Percentiles rank a stretch among this genome's conserved stretches.
phyloP scores from a whole-genome alignment of 2,329 filamentous ascomycete genomes.

The Hypocreales sp. region DNA sequence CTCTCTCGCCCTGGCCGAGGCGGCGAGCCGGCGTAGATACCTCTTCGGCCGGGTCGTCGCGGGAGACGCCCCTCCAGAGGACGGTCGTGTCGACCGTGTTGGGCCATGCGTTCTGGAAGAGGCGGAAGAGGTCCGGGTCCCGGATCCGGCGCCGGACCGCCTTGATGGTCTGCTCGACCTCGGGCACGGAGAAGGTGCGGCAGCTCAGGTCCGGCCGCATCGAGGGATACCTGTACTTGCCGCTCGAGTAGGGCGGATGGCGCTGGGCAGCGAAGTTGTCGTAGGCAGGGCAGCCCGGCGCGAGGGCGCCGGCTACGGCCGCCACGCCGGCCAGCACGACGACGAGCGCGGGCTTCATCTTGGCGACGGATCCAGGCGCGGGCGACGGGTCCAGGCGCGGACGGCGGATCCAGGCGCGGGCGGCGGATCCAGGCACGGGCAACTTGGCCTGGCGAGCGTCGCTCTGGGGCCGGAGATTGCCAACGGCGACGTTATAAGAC shows the following conservation, averaged over 20 bases:
- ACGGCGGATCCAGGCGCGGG: too few relatives aligned
- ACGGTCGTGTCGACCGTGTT: conserved; percentile 64
- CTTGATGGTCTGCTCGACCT: conserved; percentile 59
- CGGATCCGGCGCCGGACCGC: conserved; percentile 53
- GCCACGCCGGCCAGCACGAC: conserved; percentile 17
- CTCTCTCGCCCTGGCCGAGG: too few relatives aligned
- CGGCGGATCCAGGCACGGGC: too few relatives aligned
- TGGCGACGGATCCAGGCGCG: too few relatives aligned
- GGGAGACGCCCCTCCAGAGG: conserved; percentile 47
- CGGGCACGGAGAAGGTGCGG: conserved; percentile 63
- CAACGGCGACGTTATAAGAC: too few relatives aligned
- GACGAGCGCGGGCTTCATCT: conserved; percentile 2
- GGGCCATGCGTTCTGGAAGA: conserved; percentile 60
- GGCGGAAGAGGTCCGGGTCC: conserved; percentile 58
- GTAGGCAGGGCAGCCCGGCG: conserved; percentile 17
- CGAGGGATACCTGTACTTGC: conserved; percentile 60
- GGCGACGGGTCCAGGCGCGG: too few relatives aligned
- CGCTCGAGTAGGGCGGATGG: conserved; percentile 62
- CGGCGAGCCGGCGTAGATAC: too few relatives aligned
- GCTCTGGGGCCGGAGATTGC: too few relatives aligned
- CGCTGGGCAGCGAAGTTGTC: conserved; percentile 16
- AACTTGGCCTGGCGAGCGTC: too few relatives aligned
- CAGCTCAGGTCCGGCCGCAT: conserved; percentile 65
- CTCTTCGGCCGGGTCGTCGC: conserved; percentile 44
- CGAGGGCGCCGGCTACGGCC: conserved; percentile 6